phyloP scores from a whole-genome alignment of 192 early-diverging fungal genomes.

The Phycomyces blakesleeanus region DNA sequence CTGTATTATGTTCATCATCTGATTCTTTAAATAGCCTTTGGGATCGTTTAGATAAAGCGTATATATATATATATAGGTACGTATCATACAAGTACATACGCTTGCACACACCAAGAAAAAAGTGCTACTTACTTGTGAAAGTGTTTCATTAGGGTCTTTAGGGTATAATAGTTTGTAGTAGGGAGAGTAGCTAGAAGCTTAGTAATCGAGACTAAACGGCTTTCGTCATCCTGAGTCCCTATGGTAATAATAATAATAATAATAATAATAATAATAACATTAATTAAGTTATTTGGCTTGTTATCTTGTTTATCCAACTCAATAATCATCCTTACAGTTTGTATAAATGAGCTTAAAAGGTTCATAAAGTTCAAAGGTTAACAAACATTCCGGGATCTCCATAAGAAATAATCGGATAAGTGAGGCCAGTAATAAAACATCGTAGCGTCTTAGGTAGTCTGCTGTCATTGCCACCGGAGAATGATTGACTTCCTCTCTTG shows the following conservation, averaged over 20 bases:
- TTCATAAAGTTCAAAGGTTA: slow-evolving; percentile 71
- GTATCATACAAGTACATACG: not conserved
- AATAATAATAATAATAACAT: not conserved
- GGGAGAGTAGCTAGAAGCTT: slow-evolving; percentile 48
- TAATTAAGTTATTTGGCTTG: not conserved
- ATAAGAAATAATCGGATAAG: slow-evolving; percentile 65
- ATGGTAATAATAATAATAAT: not conserved
- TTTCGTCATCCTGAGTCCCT: slow-evolving; percentile 28
- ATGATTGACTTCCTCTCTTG: slow-evolving; percentile 63
- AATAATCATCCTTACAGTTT: slow-evolving; percentile 37
- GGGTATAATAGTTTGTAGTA: slow-evolving; percentile 42
- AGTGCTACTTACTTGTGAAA: slow-evolving; percentile 26
- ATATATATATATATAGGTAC: not conserved
- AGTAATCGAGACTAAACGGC: slow-evolving; percentile 40
- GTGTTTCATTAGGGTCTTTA: slow-evolving; percentile 38
- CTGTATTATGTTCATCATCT: slow-evolving; percentile 17
- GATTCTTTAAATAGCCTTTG: not conserved
- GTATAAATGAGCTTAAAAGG: slow-evolving; percentile 65
- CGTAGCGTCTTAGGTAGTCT: slow-evolving; percentile 53
- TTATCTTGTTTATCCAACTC: not conserved
- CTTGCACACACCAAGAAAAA: not conserved
- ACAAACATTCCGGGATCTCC: slow-evolving; percentile 67
- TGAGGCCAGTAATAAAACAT: slow-evolving; percentile 56
- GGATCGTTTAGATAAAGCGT: too few relatives aligned
- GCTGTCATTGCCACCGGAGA: slow-evolving; percentile 46